phyloP scores from a whole-genome alignment of 2,329 filamentous ascomycete species.

The Fusarium sp. region DNA sequence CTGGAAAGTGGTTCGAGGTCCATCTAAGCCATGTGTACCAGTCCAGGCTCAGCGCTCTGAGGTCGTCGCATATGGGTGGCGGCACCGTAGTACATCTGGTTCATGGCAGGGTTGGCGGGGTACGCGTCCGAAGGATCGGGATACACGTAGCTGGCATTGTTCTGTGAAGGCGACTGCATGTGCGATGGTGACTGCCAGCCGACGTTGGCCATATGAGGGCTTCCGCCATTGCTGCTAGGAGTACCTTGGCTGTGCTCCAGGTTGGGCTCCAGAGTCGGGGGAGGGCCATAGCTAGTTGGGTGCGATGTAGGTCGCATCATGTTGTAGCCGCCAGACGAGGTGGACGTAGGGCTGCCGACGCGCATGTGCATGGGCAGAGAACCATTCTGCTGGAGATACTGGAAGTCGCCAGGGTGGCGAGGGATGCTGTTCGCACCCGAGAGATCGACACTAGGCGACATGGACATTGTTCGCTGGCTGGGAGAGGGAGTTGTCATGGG shows the following conservation, averaged over 20 bases:
- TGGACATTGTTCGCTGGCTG: slow-evolving; percentile 78
- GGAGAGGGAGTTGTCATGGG: slow-evolving; percentile 85
- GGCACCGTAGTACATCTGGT: slow-evolving; percentile 77
- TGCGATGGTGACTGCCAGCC: slow-evolving; percentile 90
- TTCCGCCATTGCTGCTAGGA: slow-evolving; percentile 75
- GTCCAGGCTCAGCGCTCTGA: slow-evolving; percentile 75
- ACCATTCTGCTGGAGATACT: slow-evolving; percentile 77
- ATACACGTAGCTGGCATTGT: slow-evolving; percentile 76
- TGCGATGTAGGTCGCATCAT: slow-evolving; percentile 82
- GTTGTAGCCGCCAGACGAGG: slow-evolving; percentile 66
- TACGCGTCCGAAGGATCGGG: slow-evolving; percentile 79
- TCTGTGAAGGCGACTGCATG: slow-evolving; percentile 74
- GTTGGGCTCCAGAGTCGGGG: slow-evolving; percentile 85
- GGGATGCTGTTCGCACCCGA: slow-evolving; percentile 73
- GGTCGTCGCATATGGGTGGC: slow-evolving; percentile 72
- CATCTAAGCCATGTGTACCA: slow-evolving; percentile 54
- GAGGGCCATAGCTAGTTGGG: slow-evolving; percentile 82
- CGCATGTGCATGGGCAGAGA: slow-evolving; percentile 86
- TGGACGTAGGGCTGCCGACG: slow-evolving; percentile 74
- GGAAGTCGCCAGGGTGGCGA: slow-evolving; percentile 70
- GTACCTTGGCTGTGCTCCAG: slow-evolving; percentile 78
- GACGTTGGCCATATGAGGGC: slow-evolving; percentile 82
- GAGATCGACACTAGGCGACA: slow-evolving; percentile 81
- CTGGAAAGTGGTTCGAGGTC: slow-evolving; percentile 25
- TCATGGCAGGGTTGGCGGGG: slow-evolving; percentile 65